Evolutionary conservation across 345 rosid species (phyloP).

Genomic region (Gossypium australe): DNA sequence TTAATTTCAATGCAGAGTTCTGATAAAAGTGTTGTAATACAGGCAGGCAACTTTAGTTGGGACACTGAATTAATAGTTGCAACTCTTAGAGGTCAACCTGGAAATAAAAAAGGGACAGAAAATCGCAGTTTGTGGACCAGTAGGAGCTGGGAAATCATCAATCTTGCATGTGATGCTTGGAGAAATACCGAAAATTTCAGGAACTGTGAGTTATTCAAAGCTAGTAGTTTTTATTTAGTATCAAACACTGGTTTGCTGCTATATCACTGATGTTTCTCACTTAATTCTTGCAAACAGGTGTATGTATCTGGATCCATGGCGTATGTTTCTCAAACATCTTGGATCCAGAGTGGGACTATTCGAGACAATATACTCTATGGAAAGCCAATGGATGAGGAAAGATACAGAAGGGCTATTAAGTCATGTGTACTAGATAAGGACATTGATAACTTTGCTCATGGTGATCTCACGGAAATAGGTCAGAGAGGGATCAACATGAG

Average conservation of each 20-base stretch:
- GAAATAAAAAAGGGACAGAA: slow-evolving; percentile 46
- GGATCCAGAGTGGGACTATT: slow-evolving; percentile 80
- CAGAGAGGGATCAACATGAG: slow-evolving; percentile 81
- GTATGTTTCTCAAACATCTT: slow-evolving; percentile 64
- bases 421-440: slow-evolving; percentile 69
- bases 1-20: slow-evolving; percentile 18
- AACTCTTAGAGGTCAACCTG: slow-evolving; percentile 40
- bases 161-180: slow-evolving; percentile 56
- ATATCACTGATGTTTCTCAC: slow-evolving; percentile 6
- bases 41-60: slow-evolving; percentile 65
- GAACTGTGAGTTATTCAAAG: slow-evolving; percentile 42
- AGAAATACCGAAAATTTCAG: slow-evolving; percentile 63
- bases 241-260: too few species aligned
- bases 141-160: slow-evolving; percentile 78
- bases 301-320: slow-evolving; percentile 48
- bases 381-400: slow-evolving; percentile 44
- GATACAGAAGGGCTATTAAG: slow-evolving; percentile 42
- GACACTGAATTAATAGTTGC: slow-evolving; percentile 36
- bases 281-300: slow-evolving; percentile 33
- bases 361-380: slow-evolving; percentile 62
- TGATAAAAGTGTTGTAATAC: slow-evolving; percentile 33
- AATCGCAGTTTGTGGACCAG: slow-evolving; percentile 73
- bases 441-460: slow-evolving; percentile 48
- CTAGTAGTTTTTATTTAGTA: background rate
- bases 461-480: slow-evolving; percentile 74